Percentiles rank a stretch among this genome's conserved stretches.
Evolutionary conservation across 306 rosid species (phyloP).

Genomic region (Malus asiatica): DNA sequence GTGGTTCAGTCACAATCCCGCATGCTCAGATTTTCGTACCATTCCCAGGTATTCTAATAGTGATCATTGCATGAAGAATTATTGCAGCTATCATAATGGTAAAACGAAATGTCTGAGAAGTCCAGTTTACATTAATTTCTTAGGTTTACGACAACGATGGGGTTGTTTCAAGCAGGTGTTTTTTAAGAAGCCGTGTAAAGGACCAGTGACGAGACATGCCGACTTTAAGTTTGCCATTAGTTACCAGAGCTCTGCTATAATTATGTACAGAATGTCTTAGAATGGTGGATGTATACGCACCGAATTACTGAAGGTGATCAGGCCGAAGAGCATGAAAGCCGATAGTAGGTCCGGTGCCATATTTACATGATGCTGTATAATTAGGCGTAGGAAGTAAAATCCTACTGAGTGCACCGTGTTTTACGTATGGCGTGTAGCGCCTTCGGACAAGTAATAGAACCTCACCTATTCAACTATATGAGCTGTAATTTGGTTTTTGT

Average conservation of each 20-base stretch:
- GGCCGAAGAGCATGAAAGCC: neutral
- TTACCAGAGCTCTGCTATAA: neutral
- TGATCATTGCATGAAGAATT: neutral
- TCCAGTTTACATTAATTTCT: neutral
- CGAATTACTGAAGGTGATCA: neutral
- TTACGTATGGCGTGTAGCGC: neutral
- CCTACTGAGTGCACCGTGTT: neutral
- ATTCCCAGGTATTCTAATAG: neutral
- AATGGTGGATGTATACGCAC: neutral
- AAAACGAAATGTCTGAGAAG: neutral
- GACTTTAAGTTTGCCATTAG: neutral
- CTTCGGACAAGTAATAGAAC: neutral
- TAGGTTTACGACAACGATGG: neutral
- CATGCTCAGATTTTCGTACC: neutral
- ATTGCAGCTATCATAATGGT: neutral
- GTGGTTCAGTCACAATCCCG: neutral
- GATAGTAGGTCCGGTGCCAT: neutral
- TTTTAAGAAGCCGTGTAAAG: neutral
- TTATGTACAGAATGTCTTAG: slow-evolving; percentile 10
- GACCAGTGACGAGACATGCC: neutral
- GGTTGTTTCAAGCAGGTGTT: neutral
- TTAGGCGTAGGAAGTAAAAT: neutral
- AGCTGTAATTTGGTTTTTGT: neutral
- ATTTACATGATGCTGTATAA: neutral
- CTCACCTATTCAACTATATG: neutral